Base-by-base conservation (phyloP, 2,329 filamentous ascomycete species). In the Colletotrichum sp. region DNA sequence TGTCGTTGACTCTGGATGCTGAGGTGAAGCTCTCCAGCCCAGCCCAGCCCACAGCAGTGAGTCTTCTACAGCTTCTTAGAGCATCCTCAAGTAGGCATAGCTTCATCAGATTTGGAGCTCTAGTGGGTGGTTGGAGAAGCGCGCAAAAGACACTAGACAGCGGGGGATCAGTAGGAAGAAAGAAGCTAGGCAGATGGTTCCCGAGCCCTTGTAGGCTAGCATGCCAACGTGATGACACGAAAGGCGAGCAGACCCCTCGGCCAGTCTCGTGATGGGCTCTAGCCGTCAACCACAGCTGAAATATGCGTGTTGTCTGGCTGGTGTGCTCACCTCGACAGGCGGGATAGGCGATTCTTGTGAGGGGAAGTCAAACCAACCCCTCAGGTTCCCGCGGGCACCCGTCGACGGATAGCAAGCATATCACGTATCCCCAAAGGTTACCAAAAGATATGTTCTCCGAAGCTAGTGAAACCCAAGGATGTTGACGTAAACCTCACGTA, bases 401-500 rank as follows among this genome's bases (percentile, higher is more conserved):
- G 30, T 48, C 15, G 13, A 43, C 24, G 24, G n/a, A 52, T n/a
- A 21, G 18, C 39, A 39, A 34, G 24, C 16, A 30, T n/a, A 30
- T n/a, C 18, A 32, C 61, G 28, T 61, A 32, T 5, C 48, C 21
- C 7, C 10, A 34, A 52, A 52, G 10, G 18, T 52, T 26, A 21
- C 7, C 16, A 64, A 52, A 52, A 21, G 8, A 61, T 32, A 16
- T 8, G 10, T 52, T 59, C 24, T 15, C 32, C 28, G 34, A 36
- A 18, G 36, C 66, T 57, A 64, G 67, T 39, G 36, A 63, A 67
- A 57, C 55, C 21, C 16, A 2, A 24, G n/a, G 30, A 21, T 75
- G 16, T 69, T 69, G 73, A 75, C 73, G 70, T 73, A 69, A 64
- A 67, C 43, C 24, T 52, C 26, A 15, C 65, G 30, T 18, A 36